These are phyloP conservation scores for Trichoderma sp. DNA, from an alignment of 2,329 filamentous ascomycete genomes.

Conservation along the genomic window DNA sequence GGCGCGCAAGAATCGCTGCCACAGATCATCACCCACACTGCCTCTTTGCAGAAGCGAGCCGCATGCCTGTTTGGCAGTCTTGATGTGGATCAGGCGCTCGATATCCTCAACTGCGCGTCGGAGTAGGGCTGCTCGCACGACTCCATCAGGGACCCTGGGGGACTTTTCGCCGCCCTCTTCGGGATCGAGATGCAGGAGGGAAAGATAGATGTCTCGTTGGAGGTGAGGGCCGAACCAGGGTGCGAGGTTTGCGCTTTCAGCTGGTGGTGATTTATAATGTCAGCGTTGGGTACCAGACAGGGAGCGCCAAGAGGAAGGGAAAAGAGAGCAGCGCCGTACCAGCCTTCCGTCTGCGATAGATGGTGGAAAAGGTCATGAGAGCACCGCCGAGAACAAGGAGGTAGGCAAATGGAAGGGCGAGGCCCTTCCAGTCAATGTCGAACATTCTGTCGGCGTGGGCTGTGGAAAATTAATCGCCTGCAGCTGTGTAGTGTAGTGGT, in stretches of 20 bases:
- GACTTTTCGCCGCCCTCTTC: slow-evolving; percentile 65
- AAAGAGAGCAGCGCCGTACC: slow-evolving; percentile 49
- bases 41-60: slow-evolving; percentile 82
- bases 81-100: slow-evolving; percentile 84
- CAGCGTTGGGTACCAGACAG: background rate
- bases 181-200: slow-evolving; percentile 78
- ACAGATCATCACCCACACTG: slow-evolving; percentile 93
- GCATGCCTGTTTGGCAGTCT: slow-evolving; percentile 85
- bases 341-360: slow-evolving; percentile 92
- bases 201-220: slow-evolving; percentile 92
- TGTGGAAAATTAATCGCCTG: background rate
- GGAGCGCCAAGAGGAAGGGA: background rate
- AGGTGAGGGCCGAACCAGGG: slow-evolving; percentile 94
- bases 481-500: background rate
- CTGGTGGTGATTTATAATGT: slow-evolving; percentile 45
- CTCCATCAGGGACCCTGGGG: slow-evolving; percentile 74
- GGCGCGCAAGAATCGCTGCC: slow-evolving; percentile 86
- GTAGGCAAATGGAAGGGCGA: slow-evolving; percentile 87
- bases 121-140: slow-evolving; percentile 86
- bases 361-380: slow-evolving; percentile 85
- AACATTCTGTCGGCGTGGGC: slow-evolving; percentile 46
- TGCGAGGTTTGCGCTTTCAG: slow-evolving; percentile 79
- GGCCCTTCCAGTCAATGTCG: slow-evolving; percentile 76
- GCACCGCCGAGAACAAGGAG: slow-evolving; percentile 84
- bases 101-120: slow-evolving; percentile 92